Evolutionary conservation across 192 early-diverging fungal species (phyloP), one percentile per base, ranked within the genome.

Genomic region (Coemansia sp.): DNA sequence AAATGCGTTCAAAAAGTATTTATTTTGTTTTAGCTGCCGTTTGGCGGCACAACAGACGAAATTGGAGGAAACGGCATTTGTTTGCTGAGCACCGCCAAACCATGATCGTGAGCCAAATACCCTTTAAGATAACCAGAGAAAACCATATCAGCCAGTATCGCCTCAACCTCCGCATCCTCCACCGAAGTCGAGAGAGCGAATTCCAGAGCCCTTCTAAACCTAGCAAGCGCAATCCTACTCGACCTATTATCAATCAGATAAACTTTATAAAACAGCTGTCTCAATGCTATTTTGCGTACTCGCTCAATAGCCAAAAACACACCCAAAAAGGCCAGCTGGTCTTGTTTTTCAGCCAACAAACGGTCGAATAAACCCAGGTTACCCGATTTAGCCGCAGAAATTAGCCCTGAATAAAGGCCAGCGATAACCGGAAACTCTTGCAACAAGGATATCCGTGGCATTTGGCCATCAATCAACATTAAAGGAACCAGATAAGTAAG

Each of bases 81-180:
- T 34, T 87, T 86, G 73, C 90, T 91, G 14, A 95, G 75, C 11
- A 98, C 96, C 6, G 91, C 78, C 28, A 88, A 83, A 14, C 86
- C 79, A 52, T 90, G 87, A 59, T 94, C 92, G 65, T 94, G 91
- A 2, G 93, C 90, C 41, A 98, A 34, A 76, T 98, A 96, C 4
- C 95, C 95, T 53, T 91, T 92, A 11, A 98, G 87, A 69, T 89
- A 94, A 2, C 93, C 94, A n/a, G 32, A 86, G 88, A 79, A 89
- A 51, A 99, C 92, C 91, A 96, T 90, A 64, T 91, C 91, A 2
- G 95, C 95, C 37, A 99, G 73, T 61, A 93, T 88, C 70, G 95
- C 94, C 70, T 93, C 93, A 5, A 95, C 90, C 61, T 96, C 94
- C 14, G 87, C 87, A 38, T 87, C 56, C 15, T 88, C 88, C 2